Evolutionary conservation across 371 early-diverging fungal genomes (phyloP).

Genomic region (Vairimorpha necatrix): DNA sequence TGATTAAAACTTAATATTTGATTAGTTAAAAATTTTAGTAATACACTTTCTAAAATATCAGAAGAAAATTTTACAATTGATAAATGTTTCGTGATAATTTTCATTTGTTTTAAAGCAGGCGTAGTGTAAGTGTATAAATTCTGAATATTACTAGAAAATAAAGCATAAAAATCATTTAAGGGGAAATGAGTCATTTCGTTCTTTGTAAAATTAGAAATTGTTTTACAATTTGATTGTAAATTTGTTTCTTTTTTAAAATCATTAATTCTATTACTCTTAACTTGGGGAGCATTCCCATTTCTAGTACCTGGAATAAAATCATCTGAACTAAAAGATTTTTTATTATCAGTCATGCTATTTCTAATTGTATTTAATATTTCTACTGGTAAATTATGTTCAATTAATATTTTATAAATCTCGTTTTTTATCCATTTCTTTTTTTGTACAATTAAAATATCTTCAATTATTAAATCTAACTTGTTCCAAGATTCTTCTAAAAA

Average conservation of each 20-base stretch:
- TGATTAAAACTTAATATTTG: background rate
- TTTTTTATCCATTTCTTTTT: constrained; percentile 20
- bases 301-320: background rate
- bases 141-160: background rate
- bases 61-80: background rate
- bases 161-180: constrained; percentile 16
- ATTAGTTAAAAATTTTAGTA: constrained; percentile 14
- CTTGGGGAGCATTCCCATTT: background rate
- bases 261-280: background rate
- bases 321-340: background rate
- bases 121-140: background rate
- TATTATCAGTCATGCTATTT: background rate
- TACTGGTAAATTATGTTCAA: constrained; percentile 20
- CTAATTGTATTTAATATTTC: constrained; percentile 21
- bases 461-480: constrained; percentile 20
- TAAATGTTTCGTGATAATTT: constrained; percentile 13
- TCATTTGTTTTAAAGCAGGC: background rate
- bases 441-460: constrained; percentile 31
- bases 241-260: background rate
- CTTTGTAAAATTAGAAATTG: background rate
- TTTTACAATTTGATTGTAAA: background rate
- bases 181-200: background rate
- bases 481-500: constrained; percentile 30
- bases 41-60: constrained; percentile 14
- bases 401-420: constrained; percentile 28